Conservation (phyloP, 441 rosid genomes). For the Aquilaria agallochum region DNA sequence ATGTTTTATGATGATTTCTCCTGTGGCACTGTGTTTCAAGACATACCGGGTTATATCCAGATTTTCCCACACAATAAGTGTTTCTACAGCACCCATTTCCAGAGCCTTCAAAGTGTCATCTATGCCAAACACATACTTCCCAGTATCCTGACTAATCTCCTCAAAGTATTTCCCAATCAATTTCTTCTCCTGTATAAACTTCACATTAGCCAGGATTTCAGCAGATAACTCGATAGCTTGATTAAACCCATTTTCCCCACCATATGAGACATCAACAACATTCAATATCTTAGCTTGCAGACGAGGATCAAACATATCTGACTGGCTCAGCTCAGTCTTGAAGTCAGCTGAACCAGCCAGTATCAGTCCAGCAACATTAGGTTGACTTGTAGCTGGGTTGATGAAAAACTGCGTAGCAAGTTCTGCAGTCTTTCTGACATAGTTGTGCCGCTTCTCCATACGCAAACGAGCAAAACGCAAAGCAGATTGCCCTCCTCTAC, state of each 20-base stretch:
- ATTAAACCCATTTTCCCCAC: slow-evolving; percentile 81
- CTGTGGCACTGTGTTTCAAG: slow-evolving; percentile 37
- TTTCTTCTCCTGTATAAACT: slow-evolving; percentile 77
- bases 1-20: slow-evolving; percentile 47
- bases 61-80: slow-evolving; percentile 83
- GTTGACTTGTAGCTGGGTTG: slow-evolving; percentile 87
- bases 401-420: slow-evolving; percentile 82
- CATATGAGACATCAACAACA: slow-evolving; percentile 83
- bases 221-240: slow-evolving; percentile 84
- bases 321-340: slow-evolving; percentile 84
- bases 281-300: slow-evolving; percentile 79
- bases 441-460: slow-evolving; percentile 90
- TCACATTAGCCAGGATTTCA: slow-evolving; percentile 74
- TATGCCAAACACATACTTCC: slow-evolving; percentile 72
- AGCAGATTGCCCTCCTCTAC: slow-evolving; percentile 97
- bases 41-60: slow-evolving; percentile 55
- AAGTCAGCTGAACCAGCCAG: slow-evolving; percentile 92
- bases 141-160: slow-evolving; percentile 85
- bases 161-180: slow-evolving; percentile 83
- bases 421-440: slow-evolving; percentile 84
- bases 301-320: slow-evolving; percentile 88
- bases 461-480: slow-evolving; percentile 85
- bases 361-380: slow-evolving; percentile 70
- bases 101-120: slow-evolving; percentile 76
- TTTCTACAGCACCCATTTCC: slow-evolving; percentile 83